Percentiles rank a stretch among this genome's conserved stretches.
phyloP scores from a whole-genome alignment of 2,329 filamentous ascomycete species.

The Aspergillus terreus region DNA sequence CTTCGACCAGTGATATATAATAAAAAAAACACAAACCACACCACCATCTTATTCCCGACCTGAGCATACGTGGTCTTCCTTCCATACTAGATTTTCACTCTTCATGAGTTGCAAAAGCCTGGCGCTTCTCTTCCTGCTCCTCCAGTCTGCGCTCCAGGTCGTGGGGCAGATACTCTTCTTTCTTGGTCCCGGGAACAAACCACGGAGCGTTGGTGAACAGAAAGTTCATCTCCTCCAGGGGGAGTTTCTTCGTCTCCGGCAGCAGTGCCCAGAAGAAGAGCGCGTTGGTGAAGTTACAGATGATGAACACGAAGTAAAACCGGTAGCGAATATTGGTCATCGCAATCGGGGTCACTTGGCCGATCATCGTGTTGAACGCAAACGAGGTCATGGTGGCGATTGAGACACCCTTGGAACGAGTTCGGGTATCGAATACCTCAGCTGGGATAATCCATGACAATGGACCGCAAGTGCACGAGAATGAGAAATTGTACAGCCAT shows the following conservation, averaged over 20 bases:
- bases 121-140: slow-evolving; percentile 54
- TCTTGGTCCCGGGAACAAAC: slow-evolving; percentile 58
- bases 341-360: slow-evolving; percentile 62
- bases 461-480: slow-evolving; percentile 67
- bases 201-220: slow-evolving; percentile 63
- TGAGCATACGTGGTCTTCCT: not conserved
- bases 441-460: slow-evolving; percentile 59
- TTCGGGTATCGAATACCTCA: slow-evolving; percentile 75
- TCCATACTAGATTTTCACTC: slow-evolving; percentile 10
- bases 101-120: slow-evolving; percentile 15
- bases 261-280: slow-evolving; percentile 65
- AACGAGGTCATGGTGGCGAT: slow-evolving; percentile 71
- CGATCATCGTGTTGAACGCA: slow-evolving; percentile 74
- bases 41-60: not conserved
- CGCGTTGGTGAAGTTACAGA: slow-evolving; percentile 67
- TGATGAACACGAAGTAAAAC: slow-evolving; percentile 59
- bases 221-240: slow-evolving; percentile 66
- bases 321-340: slow-evolving; percentile 53
- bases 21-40: not conserved
- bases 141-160: slow-evolving; percentile 59
- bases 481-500: slow-evolving; percentile 78
- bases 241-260: slow-evolving; percentile 61
- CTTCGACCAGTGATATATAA: too few relatives aligned
- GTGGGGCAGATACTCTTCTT: slow-evolving; percentile 49
- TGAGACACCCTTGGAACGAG: slow-evolving; percentile 69